Evolutionary conservation across 305 asterid species (phyloP).

Genomic region (Ajuga reptans): DNA sequence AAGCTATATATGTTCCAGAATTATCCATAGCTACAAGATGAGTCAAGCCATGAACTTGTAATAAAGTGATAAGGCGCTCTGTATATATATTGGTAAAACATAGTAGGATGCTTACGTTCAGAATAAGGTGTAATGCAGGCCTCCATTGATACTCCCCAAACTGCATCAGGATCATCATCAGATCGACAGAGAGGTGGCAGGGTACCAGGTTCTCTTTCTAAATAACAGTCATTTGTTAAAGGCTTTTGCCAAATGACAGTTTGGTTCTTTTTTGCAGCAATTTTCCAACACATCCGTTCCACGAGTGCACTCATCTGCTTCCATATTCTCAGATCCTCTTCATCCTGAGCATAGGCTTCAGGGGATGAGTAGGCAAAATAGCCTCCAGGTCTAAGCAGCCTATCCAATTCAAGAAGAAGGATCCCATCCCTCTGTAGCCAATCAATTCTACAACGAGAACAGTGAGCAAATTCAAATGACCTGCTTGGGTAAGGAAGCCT

Average conservation of each 20-base stretch:
- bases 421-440: slow-evolving; percentile 90
- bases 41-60: background rate
- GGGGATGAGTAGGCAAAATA: slow-evolving; percentile 85
- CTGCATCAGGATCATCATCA: slow-evolving; percentile 85
- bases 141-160: slow-evolving; percentile 69
- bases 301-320: slow-evolving; percentile 70
- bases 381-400: slow-evolving; percentile 89
- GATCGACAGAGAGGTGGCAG: slow-evolving; percentile 85
- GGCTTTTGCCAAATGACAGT: slow-evolving; percentile 92
- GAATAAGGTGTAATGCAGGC: slow-evolving; percentile 84
- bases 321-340: slow-evolving; percentile 86
- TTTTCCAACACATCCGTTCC: slow-evolving; percentile 90
- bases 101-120: slow-evolving; percentile 52
- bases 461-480: slow-evolving; percentile 82
- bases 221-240: slow-evolving; percentile 61
- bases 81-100: background rate
- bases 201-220: slow-evolving; percentile 61
- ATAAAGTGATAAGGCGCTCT: slow-evolving; percentile 21
- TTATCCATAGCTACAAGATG: background rate
- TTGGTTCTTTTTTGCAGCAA: slow-evolving; percentile 71
- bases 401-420: slow-evolving; percentile 87
- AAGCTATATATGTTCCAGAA: background rate
- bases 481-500: slow-evolving; percentile 94
- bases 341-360: slow-evolving; percentile 93
- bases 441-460: slow-evolving; percentile 93